These are phyloP conservation scores for Mixia osmundae DNA, from an alignment of 1,284 basidiomycete genomes.

Conservation along the genomic window DNA sequence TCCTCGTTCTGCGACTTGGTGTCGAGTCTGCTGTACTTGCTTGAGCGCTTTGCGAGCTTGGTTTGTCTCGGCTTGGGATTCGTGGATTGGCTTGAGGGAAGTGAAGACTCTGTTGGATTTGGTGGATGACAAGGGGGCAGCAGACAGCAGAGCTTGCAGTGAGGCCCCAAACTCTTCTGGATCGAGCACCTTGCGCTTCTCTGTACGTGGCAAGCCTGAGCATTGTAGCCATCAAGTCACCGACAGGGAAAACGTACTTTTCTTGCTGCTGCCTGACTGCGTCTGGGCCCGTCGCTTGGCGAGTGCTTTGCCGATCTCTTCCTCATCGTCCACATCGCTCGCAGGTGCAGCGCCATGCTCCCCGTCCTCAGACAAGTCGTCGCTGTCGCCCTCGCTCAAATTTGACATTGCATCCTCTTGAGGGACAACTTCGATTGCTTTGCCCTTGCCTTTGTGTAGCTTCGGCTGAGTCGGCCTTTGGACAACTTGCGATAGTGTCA, in stretches of 20 bases:
- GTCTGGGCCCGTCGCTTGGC: no score
- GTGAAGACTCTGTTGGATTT: no score
- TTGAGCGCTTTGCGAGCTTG: conserved; percentile 14
- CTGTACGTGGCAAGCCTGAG: no score
- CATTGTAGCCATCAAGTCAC: no score
- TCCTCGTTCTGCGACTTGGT: conserved; percentile 16
- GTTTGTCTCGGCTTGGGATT: conserved; percentile 4
- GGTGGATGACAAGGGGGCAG: conserved; percentile 1
- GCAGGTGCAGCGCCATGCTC: conserved; percentile 6
- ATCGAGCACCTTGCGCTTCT: no score
- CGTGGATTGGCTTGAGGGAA: conserved; percentile 11
- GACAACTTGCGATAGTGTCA: no score
- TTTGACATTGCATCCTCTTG: conserved; percentile 6
- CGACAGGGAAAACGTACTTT: no score
- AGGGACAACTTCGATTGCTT: not conserved
- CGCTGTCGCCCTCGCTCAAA: conserved; percentile 5
- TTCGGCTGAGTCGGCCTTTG: conserved; percentile 6
- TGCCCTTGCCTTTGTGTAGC: conserved; percentile 1
- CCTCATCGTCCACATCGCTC: conserved; percentile 8
- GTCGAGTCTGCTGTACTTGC: conserved; percentile 15
- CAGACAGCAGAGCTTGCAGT: no score
- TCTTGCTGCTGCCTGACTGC: no score
- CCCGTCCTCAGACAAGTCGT: conserved; percentile 6
- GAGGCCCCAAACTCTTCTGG: not conserved
- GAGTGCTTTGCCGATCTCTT: no score